Conservation (phyloP, 2,329 filamentous ascomycete species). For the Hymenoscyphus salicellus region DNA sequence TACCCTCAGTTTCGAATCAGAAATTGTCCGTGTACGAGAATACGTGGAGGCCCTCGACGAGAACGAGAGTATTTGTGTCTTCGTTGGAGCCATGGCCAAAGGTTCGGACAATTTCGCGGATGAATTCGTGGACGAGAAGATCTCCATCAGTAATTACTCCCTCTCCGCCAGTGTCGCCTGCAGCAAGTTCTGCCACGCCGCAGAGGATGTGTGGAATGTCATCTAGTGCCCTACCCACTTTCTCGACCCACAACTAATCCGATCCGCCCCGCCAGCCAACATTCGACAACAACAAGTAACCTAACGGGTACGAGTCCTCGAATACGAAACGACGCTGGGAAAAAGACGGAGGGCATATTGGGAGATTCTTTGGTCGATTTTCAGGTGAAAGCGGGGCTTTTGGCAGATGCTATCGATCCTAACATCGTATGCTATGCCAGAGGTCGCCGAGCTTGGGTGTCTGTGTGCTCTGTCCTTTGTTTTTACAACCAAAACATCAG, state of each 20-base stretch:
- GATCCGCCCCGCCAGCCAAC: conserved; percentile 18
- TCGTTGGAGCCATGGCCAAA: conserved; percentile 98
- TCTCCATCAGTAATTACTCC: conserved; percentile 97
- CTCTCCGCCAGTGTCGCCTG: conserved; percentile 96
- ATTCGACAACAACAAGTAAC: conserved; percentile 21
- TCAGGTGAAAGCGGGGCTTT: conserved; percentile 39
- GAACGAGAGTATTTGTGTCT: conserved; percentile 94
- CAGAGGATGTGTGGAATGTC: conserved; percentile 93
- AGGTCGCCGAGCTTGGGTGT: conserved; percentile 57
- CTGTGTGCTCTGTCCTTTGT: conserved; percentile 68
- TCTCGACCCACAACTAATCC: conserved; percentile 15
- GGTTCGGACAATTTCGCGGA: conserved; percentile 95
- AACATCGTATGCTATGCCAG: conserved; percentile 62
- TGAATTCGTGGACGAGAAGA: conserved; percentile 90
- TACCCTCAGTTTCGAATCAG: conserved; percentile 89
- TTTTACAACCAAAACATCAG: conserved; percentile 83
- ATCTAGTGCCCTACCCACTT: conserved; percentile 53
- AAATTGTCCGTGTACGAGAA: conserved; percentile 81
- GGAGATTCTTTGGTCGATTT: conserved; percentile 30
- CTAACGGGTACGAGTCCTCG: conserved; percentile 6
- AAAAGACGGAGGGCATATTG: conserved; percentile 12
- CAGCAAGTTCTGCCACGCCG: conserved; percentile 99
- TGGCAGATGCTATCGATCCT: conserved; percentile 57
- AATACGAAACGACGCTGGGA: conserved; percentile 2
- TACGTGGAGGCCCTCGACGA: conserved; percentile 77